A percentile compares a stretch with the other conserved stretches of the same genome.
phyloP scores from a whole-genome alignment of 2,329 filamentous ascomycete species.

The Cladosporium sp. region DNA sequence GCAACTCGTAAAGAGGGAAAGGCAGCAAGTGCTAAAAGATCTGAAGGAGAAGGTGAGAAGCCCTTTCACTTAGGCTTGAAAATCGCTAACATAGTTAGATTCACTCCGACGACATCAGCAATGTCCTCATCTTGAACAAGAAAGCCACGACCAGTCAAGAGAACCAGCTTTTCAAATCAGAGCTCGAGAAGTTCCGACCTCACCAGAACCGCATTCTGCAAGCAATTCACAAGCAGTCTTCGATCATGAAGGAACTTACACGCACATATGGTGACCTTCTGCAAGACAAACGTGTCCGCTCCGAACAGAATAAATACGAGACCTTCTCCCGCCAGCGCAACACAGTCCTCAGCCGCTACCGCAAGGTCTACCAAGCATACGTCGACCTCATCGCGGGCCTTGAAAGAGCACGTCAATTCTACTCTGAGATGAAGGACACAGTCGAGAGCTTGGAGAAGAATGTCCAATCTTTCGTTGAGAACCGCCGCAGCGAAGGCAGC shows the following conservation, averaged over 20 bases:
- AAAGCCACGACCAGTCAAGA: constrained; percentile 94
- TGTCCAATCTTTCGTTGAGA: constrained; percentile 95
- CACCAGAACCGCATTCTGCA: constrained; percentile 89
- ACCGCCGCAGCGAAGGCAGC: constrained; percentile 84
- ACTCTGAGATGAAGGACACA: constrained; percentile 92
- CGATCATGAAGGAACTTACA: constrained; percentile 92
- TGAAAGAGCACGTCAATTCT: constrained; percentile 86
- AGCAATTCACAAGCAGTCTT: constrained; percentile 91
- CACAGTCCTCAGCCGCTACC: constrained; percentile 81
- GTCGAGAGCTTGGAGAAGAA: constrained; percentile 92
- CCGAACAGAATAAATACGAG: constrained; percentile 96
- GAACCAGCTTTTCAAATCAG: constrained; percentile 86
- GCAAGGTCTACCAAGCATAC: constrained; percentile 88
- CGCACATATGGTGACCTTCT: constrained; percentile 81
- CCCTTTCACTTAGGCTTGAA: constrained; percentile 8
- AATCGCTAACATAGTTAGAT: constrained; percentile 56
- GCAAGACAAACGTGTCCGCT: constrained; percentile 89
- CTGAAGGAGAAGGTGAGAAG: constrained; percentile 86
- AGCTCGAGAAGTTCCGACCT: constrained; percentile 94
- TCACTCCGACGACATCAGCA: constrained; percentile 95
- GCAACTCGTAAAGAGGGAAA: constrained; percentile 87
- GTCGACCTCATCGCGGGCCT: constrained; percentile 84
- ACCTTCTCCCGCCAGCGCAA: constrained; percentile 78
- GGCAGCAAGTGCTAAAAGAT: constrained; percentile 90
- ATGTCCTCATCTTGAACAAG: constrained; percentile 95